Base-by-base conservation (phyloP, 805 yeast species). In the Ogataea trehalophila region DNA sequence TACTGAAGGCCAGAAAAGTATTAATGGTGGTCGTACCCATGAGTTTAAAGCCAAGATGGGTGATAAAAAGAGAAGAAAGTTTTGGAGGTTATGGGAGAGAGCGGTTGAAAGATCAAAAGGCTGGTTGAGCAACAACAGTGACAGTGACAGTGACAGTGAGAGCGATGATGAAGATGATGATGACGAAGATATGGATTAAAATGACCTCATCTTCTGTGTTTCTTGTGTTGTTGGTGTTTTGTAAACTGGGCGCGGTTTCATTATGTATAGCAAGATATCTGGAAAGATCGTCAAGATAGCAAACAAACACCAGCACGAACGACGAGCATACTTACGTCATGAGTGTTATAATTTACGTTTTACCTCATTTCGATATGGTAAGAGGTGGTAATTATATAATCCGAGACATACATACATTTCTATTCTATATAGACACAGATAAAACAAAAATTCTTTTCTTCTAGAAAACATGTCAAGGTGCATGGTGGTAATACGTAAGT, bases 71-170 rank as follows among this genome's bases (percentile, higher is more conserved):
- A 76, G 96, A 59, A 73, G 81, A 48, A 74, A 70, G 55, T 68
- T 68, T 56, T 86, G 92, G 87, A 71, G 70, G 43, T 70, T 83
- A 54, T 91, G 98, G 98, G 87, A 87, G 61, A 76, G 79, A 40
- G 98, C 96, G 2, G 80, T 91, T 18, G 82, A 79, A 58, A 77
- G 95, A 59, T 85, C 95, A 31, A 76, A 70, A 52, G 91, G 89
- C 40, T 91, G 98, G 98, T 71, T 86, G 50, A 61, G 20, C 20
- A 20, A 20, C 20, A 20, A 20, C 20, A 20, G 60, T 6, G 37
- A 38, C 18, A 41, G 33, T 13, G 53, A 52, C 7, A 53, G 42
- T 22, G 55, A 47, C 22, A 38, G 40, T n/a, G 46, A 46, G 5
- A 54, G 42, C 16, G 56, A 50, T 18, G 56, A 50, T 22, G 41